Percentiles rank a stretch among this genome's conserved stretches.
phyloP scores from a whole-genome alignment of 306 rosid genomes.

The Adenanthera pavonina region DNA sequence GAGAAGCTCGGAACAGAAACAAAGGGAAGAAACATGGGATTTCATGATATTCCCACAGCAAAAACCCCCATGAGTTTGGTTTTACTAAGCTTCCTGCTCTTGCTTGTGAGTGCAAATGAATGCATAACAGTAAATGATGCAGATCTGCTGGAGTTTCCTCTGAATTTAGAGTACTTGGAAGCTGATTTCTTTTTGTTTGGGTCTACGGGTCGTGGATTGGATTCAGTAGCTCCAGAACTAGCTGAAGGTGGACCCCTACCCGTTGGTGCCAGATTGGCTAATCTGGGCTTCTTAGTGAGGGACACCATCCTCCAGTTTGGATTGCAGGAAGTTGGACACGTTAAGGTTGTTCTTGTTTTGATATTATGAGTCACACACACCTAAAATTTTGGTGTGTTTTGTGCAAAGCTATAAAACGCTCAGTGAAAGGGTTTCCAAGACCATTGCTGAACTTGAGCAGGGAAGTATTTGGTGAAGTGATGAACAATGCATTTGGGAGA shows the following conservation, averaged over 20 bases:
- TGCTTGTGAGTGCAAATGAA: not conserved
- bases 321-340: constrained; percentile 79
- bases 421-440: constrained; percentile 65
- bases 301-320: constrained; percentile 65
- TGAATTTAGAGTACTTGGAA: constrained; percentile 70
- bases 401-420: constrained; percentile 56
- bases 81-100: constrained; percentile 22
- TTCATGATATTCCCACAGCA: not conserved
- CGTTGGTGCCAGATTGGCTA: constrained; percentile 61
- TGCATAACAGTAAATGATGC: constrained; percentile 30
- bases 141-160: constrained; percentile 58
- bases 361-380: too few species aligned
- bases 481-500: constrained; percentile 56
- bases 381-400: not conserved
- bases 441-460: constrained; percentile 60
- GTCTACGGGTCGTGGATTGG: constrained; percentile 66
- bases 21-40: constrained; percentile 37
- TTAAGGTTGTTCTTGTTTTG: constrained; percentile 52
- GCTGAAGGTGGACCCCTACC: constrained; percentile 69
- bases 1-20: not conserved
- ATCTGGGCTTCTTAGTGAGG: constrained; percentile 33
- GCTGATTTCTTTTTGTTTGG: constrained; percentile 77
- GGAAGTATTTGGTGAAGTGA: constrained; percentile 50
- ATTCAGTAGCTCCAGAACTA: constrained; percentile 52
- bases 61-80: not conserved